Percentiles rank a stretch among this genome's conserved stretches.
These are phyloP conservation scores for Astrothelium subdiscretum DNA, from an alignment of 495 filamentous ascomycete species.

Conservation along the genomic window DNA sequence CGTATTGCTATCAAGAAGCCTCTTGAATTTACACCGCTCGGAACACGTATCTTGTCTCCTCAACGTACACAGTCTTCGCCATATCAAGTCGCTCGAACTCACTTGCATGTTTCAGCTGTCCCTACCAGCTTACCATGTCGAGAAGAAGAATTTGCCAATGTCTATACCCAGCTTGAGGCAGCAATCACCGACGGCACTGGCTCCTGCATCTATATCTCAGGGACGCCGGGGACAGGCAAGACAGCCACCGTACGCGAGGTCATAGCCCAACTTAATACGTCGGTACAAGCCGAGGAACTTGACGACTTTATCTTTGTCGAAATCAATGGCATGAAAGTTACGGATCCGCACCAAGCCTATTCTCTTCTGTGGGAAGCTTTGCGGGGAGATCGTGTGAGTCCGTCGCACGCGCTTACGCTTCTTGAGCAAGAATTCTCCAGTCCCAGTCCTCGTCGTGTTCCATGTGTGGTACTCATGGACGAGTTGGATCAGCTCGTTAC, in stretches of 20 bases:
- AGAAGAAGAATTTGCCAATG: constrained; percentile 78
- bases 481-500: constrained; percentile 97
- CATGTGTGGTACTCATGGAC: constrained; percentile 98
- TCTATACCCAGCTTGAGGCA: constrained; percentile 86
- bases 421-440: constrained; percentile 85
- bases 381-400: constrained; percentile 82
- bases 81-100: constrained; percentile 78
- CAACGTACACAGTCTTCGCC: constrained; percentile 68
- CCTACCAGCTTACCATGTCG: constrained; percentile 83
- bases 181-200: constrained; percentile 90
- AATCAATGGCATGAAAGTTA: constrained; percentile 99
- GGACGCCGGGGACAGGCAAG: constrained; percentile 96
- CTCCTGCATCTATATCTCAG: constrained; percentile 98
- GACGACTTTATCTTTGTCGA: constrained; percentile 99
- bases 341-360: constrained; percentile 95
- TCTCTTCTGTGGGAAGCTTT: constrained; percentile 92
- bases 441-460: constrained; percentile 78
- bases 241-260: constrained; percentile 97
- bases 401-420: constrained; percentile 81
- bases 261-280: constrained; percentile 71
- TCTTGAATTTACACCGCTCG: constrained; percentile 88
- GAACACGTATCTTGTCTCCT: constrained; percentile 74
- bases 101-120: constrained; percentile 87
- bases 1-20: constrained; percentile 78
- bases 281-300: constrained; percentile 79